Conservation (phyloP, 352 stramenopile genomes). For the Phytophthora nicotianae region DNA sequence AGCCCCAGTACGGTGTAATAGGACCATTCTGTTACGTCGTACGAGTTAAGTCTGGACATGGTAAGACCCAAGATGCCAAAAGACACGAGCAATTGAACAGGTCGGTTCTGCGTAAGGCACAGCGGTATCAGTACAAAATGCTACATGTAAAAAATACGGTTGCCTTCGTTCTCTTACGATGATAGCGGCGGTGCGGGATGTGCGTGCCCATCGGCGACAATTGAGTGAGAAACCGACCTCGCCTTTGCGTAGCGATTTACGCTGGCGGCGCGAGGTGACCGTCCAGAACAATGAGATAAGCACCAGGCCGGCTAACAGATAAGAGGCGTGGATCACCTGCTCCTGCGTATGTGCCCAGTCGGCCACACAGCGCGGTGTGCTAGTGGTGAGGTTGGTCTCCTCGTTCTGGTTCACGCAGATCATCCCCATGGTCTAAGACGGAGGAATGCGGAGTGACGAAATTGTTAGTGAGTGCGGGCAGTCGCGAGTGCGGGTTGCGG, state of each 20-base stretch:
- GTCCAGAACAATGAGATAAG: conserved; percentile 63
- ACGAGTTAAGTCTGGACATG: conserved; percentile 71
- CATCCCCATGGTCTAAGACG: conserved; percentile 52
- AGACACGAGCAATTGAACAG: conserved; percentile 77
- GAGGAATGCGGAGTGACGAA: conserved; percentile 17
- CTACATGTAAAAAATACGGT: neutral
- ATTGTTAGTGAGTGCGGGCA: conserved; percentile 16
- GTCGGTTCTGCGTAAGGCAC: conserved; percentile 56
- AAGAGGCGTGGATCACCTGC: conserved; percentile 63
- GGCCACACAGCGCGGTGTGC: conserved; percentile 65
- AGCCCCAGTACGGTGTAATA: conserved; percentile 75
- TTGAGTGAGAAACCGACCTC: conserved; percentile 85
- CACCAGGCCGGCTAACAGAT: conserved; percentile 53
- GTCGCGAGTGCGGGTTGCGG: conserved; percentile 11
- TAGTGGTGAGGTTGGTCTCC: conserved; percentile 29
- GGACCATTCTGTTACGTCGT: conserved; percentile 64
- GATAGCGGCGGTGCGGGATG: conserved; percentile 69
- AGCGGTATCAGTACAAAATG: neutral
- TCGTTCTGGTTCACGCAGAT: conserved; percentile 76
- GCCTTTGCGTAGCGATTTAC: conserved; percentile 52
- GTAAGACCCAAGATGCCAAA: conserved; percentile 73
- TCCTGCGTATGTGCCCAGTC: conserved; percentile 78
- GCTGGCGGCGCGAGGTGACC: conserved; percentile 57
- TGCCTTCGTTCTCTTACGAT: conserved; percentile 44
- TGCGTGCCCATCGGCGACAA: conserved; percentile 76